Conservation (phyloP, 306 rosid genomes). For the Lathyrus sativus region DNA sequence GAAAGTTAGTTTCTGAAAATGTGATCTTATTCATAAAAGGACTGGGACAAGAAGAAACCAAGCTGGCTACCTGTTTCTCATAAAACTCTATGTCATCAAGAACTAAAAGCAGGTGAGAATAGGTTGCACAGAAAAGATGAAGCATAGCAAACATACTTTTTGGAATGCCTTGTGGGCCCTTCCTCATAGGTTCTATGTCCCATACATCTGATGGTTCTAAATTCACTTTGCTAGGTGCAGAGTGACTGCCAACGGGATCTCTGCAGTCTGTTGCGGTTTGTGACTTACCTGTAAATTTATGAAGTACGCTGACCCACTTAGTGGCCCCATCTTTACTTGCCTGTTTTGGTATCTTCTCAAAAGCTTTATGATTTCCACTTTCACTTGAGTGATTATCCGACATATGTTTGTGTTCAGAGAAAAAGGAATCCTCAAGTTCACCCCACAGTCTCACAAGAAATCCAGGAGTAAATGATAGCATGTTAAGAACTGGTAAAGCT, state of each 20-base stretch:
- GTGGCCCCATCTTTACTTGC: constrained; percentile 60
- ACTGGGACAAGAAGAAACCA: constrained; percentile 20
- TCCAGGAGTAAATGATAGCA: constrained; percentile 94
- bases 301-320: constrained; percentile 76
- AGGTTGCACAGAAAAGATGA: constrained; percentile 90
- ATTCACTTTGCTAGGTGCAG: constrained; percentile 52
- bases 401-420: constrained; percentile 49
- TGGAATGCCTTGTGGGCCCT: constrained; percentile 81
- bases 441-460: constrained; percentile 79
- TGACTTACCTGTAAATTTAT: constrained; percentile 77
- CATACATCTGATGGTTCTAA: constrained; percentile 66
- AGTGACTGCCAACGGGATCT: constrained; percentile 42
- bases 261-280: constrained; percentile 49
- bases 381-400: constrained; percentile 45
- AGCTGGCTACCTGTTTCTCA: constrained; percentile 75
- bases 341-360: constrained; percentile 58
- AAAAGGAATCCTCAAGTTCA: constrained; percentile 64
- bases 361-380: constrained; percentile 46
- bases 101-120: constrained; percentile 90
- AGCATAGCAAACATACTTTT: constrained; percentile 70
- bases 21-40: constrained; percentile 19
- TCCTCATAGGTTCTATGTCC: constrained; percentile 75
- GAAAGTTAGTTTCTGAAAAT: constrained; percentile 34
- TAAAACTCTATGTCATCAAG: constrained; percentile 98
- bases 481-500: constrained; percentile 75